Conservation (phyloP, 306 rosid genomes). For the Albizia julibrissin region DNA sequence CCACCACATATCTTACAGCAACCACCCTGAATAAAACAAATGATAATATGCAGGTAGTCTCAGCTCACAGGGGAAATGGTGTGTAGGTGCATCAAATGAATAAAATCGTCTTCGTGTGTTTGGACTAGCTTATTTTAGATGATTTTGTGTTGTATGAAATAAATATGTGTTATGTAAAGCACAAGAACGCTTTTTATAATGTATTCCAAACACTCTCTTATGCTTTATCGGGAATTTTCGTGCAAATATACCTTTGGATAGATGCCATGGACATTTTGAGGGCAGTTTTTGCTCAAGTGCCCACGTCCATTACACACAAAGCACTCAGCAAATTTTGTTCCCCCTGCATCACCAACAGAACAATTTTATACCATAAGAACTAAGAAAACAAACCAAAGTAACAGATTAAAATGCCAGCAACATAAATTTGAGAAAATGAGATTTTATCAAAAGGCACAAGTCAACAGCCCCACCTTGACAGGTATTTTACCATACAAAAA, state of each 20-base stretch:
- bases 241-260: constrained; percentile 74
- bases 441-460: constrained; percentile 5
- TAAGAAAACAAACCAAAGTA: not conserved
- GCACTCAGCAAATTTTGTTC: constrained; percentile 85
- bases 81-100: constrained; percentile 1
- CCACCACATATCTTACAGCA: constrained; percentile 91
- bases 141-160: no score
- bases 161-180: no score
- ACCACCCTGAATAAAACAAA: constrained; percentile 68
- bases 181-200: no score
- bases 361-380: not conserved
- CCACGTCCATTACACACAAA: constrained; percentile 83
- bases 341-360: constrained; percentile 61
- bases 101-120: not conserved
- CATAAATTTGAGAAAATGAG: not conserved
- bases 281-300: constrained; percentile 91
- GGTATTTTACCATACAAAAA: not conserved
- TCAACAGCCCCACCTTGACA: not conserved
- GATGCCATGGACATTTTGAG: constrained; percentile 84
- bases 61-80: not conserved
- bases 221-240: not conserved
- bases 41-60: constrained; percentile 23
- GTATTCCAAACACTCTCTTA: no score
- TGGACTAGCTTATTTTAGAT: no score
- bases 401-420: not conserved